Evolutionary conservation across 495 filamentous ascomycete species (phyloP).

Genomic region (Oidiodendron maius): DNA sequence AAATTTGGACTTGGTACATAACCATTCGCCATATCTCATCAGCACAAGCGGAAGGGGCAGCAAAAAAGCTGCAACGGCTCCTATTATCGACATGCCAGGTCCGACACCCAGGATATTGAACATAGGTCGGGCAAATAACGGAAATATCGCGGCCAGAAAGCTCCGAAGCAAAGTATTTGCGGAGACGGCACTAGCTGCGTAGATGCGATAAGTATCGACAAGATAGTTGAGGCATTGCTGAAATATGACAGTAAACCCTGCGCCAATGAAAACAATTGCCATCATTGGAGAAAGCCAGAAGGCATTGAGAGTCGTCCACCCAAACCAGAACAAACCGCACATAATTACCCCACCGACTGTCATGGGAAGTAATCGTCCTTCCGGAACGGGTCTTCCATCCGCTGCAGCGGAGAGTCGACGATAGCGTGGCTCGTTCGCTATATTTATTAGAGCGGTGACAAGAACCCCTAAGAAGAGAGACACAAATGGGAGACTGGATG

Average conservation of each 20-base stretch:
- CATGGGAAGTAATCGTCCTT: constrained; percentile 58
- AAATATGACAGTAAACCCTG: constrained; percentile 15
- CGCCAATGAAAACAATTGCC: constrained; percentile 38
- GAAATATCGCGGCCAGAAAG: constrained; percentile 56
- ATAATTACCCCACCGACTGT: constrained; percentile 52
- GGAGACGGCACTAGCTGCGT: constrained; percentile 81
- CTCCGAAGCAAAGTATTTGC: constrained; percentile 81
- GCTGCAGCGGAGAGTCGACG: constrained; percentile 35
- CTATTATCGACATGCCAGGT: constrained; percentile 42
- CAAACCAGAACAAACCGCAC: constrained; percentile 43
- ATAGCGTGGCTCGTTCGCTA: constrained; percentile 63
- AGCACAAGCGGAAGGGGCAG: constrained; percentile 38
- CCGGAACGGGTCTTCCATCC: constrained; percentile 38
- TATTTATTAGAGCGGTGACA: constrained; percentile 40
- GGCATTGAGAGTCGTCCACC: constrained; percentile 34
- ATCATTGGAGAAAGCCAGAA: constrained; percentile 5
- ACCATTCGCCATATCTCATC: constrained; percentile 33
- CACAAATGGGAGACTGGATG: constrained; percentile 52
- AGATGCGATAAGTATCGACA: constrained; percentile 82
- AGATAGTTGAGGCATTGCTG: constrained; percentile 50
- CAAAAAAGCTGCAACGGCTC: constrained; percentile 35
- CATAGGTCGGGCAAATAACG: constrained; percentile 43
- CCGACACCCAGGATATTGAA: constrained; percentile 40
- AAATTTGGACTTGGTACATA: constrained; percentile 42
- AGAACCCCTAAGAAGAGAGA: constrained; percentile 50